Base-by-base conservation (phyloP, 164 flowering plant genomes). In the Aristolochia californica region DNA sequence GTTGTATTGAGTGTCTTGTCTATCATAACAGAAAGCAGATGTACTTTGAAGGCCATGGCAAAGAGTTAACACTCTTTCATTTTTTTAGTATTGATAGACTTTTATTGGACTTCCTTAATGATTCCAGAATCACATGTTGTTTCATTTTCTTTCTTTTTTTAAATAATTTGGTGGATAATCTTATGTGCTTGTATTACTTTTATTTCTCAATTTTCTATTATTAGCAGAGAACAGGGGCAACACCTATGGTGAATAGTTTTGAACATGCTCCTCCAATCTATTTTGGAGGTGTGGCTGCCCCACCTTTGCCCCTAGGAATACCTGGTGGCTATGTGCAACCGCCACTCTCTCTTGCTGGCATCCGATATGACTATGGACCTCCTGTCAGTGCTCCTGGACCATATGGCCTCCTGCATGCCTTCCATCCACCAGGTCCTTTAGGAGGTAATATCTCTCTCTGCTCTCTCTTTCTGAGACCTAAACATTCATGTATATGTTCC, bases 261-360 rank as follows among this genome's bases (percentile, higher is more conserved):
- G 67, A 64, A 23, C 62, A 67, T 26, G 65, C 66, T 55, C 68
- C 75, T 56, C 80, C 77, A 13, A 60, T 61, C 51, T 74, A 74
- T 71, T 58, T 71, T 43, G 77, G 80, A 59, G 77, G 75, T 18
- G 63, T 64, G 48, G 75, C 69, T 40, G 77, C 63, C 56, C 69
- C 71, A 22, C 70, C 66, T 30, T 21, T 71, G 65, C 75, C 73
- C 13, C 61, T 68, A 57, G 70, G 74, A 51, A 57, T 67, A 20
- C 58, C 77, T 7, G 53, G 60, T 54, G 60, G 70, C 26, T 74
- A 74, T 59, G 76, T 34, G 10, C 40, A 67, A 7, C 66, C 72
- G 24, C 72, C 72, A 34, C 34, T 72, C 45, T 66, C 72, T 48
- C 55, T 58, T 18, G 30, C 77, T 62, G 75, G 71, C 27, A 27